A percentile compares a stretch with the other conserved stretches of the same genome.
Evolutionary conservation across 163 green algal genomes (phyloP).

Genomic region (Scenedesmus sp.): DNA sequence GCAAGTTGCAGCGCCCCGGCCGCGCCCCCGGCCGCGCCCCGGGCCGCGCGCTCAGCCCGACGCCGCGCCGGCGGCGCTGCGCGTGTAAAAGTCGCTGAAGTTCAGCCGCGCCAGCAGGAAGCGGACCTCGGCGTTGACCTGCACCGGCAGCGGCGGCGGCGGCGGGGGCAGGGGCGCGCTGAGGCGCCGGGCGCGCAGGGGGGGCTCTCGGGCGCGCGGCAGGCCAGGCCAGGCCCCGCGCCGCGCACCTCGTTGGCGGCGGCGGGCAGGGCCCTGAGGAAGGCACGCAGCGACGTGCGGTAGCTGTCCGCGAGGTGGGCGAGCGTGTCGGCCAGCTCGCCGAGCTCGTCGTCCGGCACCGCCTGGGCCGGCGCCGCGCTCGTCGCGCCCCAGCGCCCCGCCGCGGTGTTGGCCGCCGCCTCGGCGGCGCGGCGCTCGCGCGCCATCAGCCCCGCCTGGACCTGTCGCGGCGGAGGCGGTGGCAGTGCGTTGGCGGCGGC

Average conservation of each 20-base stretch:
- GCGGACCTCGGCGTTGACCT: slow-evolving; percentile 68
- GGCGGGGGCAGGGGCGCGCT: too few relatives aligned
- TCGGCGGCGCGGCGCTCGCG: slow-evolving; percentile 6
- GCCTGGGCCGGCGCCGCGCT: slow-evolving; percentile 10
- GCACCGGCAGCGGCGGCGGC: too few relatives aligned
- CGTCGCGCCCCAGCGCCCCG: slow-evolving; percentile 61
- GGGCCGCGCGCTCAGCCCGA: too few relatives aligned
- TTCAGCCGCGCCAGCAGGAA: slow-evolving; percentile 72
- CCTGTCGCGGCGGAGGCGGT: slow-evolving; percentile 45
- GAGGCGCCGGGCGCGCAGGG: too few relatives aligned
- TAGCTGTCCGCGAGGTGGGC: slow-evolving; percentile 13
- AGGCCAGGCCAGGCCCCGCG: not conserved
- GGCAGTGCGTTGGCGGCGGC: too few relatives aligned
- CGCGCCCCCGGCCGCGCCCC: too few relatives aligned
- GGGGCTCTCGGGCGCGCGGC: not conserved
- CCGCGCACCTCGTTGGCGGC: slow-evolving; percentile 25
- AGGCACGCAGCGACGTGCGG: slow-evolving; percentile 30
- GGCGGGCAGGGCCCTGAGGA: slow-evolving; percentile 40
- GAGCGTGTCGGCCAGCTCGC: slow-evolving; percentile 11
- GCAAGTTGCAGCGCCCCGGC: not conserved
- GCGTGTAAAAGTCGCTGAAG: slow-evolving; percentile 42
- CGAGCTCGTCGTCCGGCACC: slow-evolving; percentile 24
- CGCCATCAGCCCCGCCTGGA: slow-evolving; percentile 25
- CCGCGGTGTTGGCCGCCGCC: slow-evolving; percentile 43
- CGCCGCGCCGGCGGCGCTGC: not conserved